Evolutionary conservation across 192 early-diverging fungal genomes (phyloP), one percentile per base, ranked within the genome.

Genomic region (Coemansia sp.): DNA sequence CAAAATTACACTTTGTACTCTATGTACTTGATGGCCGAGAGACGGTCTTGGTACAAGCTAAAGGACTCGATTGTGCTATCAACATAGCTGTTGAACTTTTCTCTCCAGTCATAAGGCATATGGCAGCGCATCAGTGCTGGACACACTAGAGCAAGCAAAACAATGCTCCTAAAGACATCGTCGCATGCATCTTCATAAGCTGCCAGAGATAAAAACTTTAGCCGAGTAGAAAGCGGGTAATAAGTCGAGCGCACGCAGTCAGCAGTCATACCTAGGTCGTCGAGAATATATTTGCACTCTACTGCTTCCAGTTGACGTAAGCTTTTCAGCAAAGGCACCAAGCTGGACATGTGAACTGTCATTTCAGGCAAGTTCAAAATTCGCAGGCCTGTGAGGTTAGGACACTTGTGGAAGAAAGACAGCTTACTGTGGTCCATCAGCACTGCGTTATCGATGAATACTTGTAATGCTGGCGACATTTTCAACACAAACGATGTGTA

Each of bases 401-500:
- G 11, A 7, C 61, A 24, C 38, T 8, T 20, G 61, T 24, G 20
- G 61, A 63, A 63, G 61, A 63, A 27, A n/a, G n/a, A 2, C 38
- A 63, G 10, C 38, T 63, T 63, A 20, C 15, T 20, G 20, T 41
- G 38, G 22, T 20, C 61, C 34, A 63, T 42, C 27, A 63, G 6
- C 61, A 63, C 38, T 7, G 8, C 61, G 2, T 11, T n/a, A n/a
- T 63, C 61, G 7, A 20, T 63, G n/a, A 63, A 63, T 24, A 63
- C 36, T 2, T 63, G 61, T 38, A 42, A n/a, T 42, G 16, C 11
- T 20, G 61, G 61, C 36, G 61, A 63, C 61, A 63, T 63, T 24
- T 63, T 63, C 18, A 63, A 38, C 18, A 63, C 61, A 63, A 63
- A 63, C 61, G 61, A 63, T 20, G 34, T 38, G 38, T 63, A 63